Evolutionary conservation across 495 filamentous ascomycete species (phyloP).

Genomic region (Aspergillus carlsbadensis): DNA sequence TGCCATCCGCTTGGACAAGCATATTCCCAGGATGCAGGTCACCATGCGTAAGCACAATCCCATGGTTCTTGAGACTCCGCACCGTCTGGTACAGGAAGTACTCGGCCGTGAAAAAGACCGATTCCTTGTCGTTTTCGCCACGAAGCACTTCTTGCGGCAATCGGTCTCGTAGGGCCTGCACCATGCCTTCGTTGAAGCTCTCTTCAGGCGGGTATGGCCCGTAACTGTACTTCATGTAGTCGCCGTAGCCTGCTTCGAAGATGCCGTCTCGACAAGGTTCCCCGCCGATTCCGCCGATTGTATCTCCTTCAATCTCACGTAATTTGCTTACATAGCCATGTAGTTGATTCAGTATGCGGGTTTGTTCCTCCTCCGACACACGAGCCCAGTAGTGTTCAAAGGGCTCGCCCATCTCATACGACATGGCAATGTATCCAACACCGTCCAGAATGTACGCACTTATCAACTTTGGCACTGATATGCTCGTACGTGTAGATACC

Average conservation of each 20-base stretch:
- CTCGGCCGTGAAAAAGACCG: constrained; percentile 13
- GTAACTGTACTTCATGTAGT: too few relatives aligned
- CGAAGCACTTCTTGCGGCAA: constrained; percentile 2
- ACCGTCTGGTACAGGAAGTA: constrained; percentile 17
- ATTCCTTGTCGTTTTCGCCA: constrained; percentile 11
- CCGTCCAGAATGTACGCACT: constrained; percentile 19
- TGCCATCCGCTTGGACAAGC: too few relatives aligned
- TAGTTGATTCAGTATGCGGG: neutral
- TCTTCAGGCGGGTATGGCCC: constrained; percentile 17
- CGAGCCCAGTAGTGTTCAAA: constrained; percentile 14
- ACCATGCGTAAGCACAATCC: constrained; percentile 21
- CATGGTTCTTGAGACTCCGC: constrained; percentile 11
- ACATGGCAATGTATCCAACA: constrained; percentile 14
- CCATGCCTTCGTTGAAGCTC: constrained; percentile 17
- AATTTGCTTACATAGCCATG: constrained; percentile 15
- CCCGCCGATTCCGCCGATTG: constrained; percentile 14
- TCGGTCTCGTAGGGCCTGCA: constrained; percentile 20
- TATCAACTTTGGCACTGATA: too few relatives aligned
- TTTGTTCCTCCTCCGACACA: constrained; percentile 8
- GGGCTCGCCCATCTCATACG: constrained; percentile 14
- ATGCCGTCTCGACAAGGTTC: constrained; percentile 16
- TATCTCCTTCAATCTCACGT: constrained; percentile 13
- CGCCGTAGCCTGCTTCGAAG: constrained; percentile 18
- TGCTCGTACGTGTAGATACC: too few relatives aligned
- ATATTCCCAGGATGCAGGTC: too few relatives aligned